Evolutionary conservation across 2,329 filamentous ascomycete genomes (phyloP), one percentile per base, ranked within the genome.

Genomic region (Corynespora cassiicola): DNA sequence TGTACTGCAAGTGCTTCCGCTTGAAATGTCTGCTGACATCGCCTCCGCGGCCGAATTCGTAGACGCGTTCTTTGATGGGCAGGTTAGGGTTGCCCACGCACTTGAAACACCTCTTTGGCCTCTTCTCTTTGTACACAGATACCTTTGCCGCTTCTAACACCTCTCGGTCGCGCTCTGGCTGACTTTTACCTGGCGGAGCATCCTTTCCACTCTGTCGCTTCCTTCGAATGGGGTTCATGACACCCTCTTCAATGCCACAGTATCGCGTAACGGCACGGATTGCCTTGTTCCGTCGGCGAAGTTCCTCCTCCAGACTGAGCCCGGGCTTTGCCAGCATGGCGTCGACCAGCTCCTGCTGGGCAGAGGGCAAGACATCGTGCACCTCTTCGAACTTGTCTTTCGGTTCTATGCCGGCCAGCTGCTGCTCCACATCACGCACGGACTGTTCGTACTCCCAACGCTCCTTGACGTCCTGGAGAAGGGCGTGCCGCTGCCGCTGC

Each of bases 321-420:
- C 28, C 35, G 14, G 28, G 35, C 17, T 10, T 18, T 11, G 37
- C 31, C 11, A 40, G 19, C n/a, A 35, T 31, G 35, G 37, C 24
- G 31, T 21, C 15, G 12, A 39, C 30, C 23, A 39, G 29, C 23
- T 50, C 28, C 19, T 27, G 14, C 42, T 50, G 26, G 14, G 40
- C 40, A 7, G n/a, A 35, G 21, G 37, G 37, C 23, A 50, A 34
- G 32, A 36, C 8, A 21, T 58, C 47, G 7, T 52, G 53, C 15
- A 51, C 42, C 32, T 55, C 56, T 27, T 57, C 50, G 39, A 44
- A 56, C 6, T 46, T 36, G 17, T 42, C 20, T 19, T 54, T 38
- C 2, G 53, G 31, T 5, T 11, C 12, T 32, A 39, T 23, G 34
- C 49, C 21, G 42, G 46, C 29, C 46, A 56, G 50, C 40, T 54